phyloP scores from a whole-genome alignment of 2,329 filamentous ascomycete genomes.

The Stylonectria norvegica region DNA sequence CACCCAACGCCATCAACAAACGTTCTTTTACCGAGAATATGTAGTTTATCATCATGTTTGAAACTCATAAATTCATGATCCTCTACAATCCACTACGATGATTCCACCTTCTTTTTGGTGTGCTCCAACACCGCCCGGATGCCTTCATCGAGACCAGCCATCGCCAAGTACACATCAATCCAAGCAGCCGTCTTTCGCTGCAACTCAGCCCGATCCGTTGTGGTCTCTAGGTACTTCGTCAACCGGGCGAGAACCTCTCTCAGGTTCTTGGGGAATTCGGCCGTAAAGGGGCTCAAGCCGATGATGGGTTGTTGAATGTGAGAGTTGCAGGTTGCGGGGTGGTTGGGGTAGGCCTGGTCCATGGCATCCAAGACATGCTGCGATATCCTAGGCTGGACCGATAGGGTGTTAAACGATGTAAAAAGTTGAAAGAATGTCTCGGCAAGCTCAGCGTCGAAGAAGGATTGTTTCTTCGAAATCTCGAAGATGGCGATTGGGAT shows the following conservation, averaged over 20 bases:
- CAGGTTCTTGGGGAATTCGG: conserved; percentile 71
- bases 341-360: conserved; percentile 54
- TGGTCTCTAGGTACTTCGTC: conserved; percentile 45
- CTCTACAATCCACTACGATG: conserved; percentile 5
- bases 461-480: conserved; percentile 73
- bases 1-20: too few species aligned
- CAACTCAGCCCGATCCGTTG: conserved; percentile 45
- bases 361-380: conserved; percentile 70
- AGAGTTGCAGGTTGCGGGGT: conserved; percentile 65
- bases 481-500: conserved; percentile 93
- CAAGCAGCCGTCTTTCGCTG: conserved; percentile 49
- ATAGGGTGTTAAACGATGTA: conserved; percentile 62
- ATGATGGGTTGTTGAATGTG: conserved; percentile 68
- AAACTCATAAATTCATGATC: too few species aligned
- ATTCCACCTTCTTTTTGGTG: conserved; percentile 37
- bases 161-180: conserved; percentile 51
- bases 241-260: conserved; percentile 62
- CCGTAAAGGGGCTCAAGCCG: conserved; percentile 58
- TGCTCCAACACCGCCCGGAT: conserved; percentile 55
- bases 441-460: conserved; percentile 62
- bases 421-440: conserved; percentile 81
- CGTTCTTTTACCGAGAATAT: too few species aligned
- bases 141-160: conserved; percentile 51
- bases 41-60: too few species aligned
- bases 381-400: conserved; percentile 63